Conservation (phyloP, 179 eudicot species). For the Silene noctiflora region DNA sequence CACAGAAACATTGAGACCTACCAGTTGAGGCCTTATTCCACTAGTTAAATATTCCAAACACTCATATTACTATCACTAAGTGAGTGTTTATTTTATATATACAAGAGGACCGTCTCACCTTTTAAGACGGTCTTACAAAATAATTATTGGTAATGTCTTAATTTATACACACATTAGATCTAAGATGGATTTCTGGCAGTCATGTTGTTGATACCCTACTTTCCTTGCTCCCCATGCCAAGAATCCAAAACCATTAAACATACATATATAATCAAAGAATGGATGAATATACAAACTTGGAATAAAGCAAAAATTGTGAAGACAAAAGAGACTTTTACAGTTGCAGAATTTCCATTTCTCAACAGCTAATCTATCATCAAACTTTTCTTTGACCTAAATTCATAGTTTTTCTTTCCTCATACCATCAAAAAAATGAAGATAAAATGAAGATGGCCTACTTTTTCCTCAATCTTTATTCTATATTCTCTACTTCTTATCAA, state of each 20-base stretch:
- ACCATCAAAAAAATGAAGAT: not conserved
- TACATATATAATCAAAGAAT: not conserved
- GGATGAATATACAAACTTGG: not conserved
- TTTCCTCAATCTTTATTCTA: conserved; percentile 9
- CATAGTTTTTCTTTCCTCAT: not conserved
- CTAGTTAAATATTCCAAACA: too few species aligned
- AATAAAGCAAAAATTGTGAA: conserved; percentile 33
- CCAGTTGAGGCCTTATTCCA: too few species aligned
- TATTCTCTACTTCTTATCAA: conserved; percentile 18
- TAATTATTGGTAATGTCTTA: too few species aligned
- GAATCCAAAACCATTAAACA: conserved; percentile 34
- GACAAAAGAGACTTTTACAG: conserved; percentile 41
- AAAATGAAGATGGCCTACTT: conserved; percentile 11
- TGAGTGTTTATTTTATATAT: too few species aligned
- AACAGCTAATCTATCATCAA: not conserved
- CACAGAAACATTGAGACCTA: too few species aligned
- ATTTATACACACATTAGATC: too few species aligned
- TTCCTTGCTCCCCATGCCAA: conserved; percentile 56
- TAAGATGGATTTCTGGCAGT: too few species aligned
- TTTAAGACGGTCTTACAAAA: too few species aligned
- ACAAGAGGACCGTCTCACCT: too few species aligned
- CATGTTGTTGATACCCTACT: conserved; percentile 18
- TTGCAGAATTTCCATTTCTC: not conserved
- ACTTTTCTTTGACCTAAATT: not conserved
- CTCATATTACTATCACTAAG: too few species aligned